Base-by-base conservation (phyloP, 1,284 basidiomycete species). In the Cryptococcus jaspeensis region DNA sequence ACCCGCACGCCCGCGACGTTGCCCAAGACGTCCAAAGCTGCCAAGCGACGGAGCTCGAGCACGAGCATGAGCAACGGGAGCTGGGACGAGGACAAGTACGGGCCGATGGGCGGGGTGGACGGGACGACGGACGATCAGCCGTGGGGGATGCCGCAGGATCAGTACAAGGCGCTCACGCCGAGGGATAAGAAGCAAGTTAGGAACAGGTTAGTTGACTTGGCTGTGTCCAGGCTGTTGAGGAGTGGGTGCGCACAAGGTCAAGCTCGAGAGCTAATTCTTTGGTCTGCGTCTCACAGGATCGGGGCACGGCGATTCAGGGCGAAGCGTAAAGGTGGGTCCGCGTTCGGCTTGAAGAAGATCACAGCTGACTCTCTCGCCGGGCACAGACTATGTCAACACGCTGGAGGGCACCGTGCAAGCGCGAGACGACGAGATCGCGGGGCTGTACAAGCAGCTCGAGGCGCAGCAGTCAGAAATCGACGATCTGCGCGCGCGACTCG, bases 71-170 rank as follows among this genome's bases (percentile, higher is more conserved):
- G 58, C 37, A 37, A 41, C 16, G 53, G 45, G n/a, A 56, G 56
- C 32, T 59, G 55, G 60, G 52, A 61, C 48, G 62, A 57, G 11
- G 52, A 49, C 18, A 44, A 51, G 13, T 37, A 40, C n/a, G 41
- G 36, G 20, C 47, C 47, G 22, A 44, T 50, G 22, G 37, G 42
- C n/a, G 41, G 47, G 12, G 23, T 23, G 43, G 42, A 22, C 43
- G 53, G 35, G 51, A 48, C 18, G 32, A 52, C 20, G 16, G 64
- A 66, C 2, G 62, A 69, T 2, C 68, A 73, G 56, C 72, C 71
- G 2, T 76, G 73, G 73, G 74, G 71, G 1, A 74, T 76, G 72
- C 74, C 74, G 0, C 72, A 74, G 52, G 71, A 73, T 1, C 64
- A 71, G 50, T 76, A 76, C 57, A 70, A 71, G 54, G 67, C 68